Evolutionary conservation across 257 asterid species (phyloP).

Genomic region (Solanum neorickii): DNA sequence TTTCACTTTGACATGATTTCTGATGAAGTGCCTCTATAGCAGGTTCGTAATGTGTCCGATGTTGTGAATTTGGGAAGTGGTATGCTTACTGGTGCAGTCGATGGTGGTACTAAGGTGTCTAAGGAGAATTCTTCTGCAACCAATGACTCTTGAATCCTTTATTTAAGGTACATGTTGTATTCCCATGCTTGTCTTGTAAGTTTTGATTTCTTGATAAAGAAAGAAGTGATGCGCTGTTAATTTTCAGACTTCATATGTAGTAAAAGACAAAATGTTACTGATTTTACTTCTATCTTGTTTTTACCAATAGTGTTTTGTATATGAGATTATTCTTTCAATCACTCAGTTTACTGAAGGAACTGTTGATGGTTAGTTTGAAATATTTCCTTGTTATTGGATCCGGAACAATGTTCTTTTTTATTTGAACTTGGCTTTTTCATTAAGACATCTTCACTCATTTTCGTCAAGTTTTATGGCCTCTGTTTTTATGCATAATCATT

Average conservation of each 20-base stretch:
- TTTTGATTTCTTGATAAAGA: background rate
- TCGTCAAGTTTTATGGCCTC: background rate
- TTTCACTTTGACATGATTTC: background rate
- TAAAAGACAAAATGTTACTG: background rate
- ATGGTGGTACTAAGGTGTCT: conserved; percentile 15
- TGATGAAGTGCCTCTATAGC: conserved; percentile 2
- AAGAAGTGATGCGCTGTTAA: background rate
- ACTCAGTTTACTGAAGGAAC: background rate
- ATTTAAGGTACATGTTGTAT: conserved; percentile 31
- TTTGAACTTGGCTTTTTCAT: background rate
- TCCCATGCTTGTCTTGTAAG: background rate
- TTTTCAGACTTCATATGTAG: background rate
- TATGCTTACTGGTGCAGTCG: conserved; percentile 15
- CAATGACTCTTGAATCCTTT: conserved; percentile 22
- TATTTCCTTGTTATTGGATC: background rate
- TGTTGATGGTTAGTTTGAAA: background rate
- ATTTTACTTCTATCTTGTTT: background rate
- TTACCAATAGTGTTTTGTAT: background rate
- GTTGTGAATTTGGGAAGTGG: conserved; percentile 19
- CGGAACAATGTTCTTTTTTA: background rate
- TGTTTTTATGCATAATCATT: background rate
- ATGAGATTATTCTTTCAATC: background rate
- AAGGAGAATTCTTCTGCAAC: conserved; percentile 24
- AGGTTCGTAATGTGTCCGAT: conserved; percentile 33
- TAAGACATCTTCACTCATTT: background rate